Evolutionary conservation across 805 yeast genomes (phyloP), one percentile per base, ranked within the genome.

Genomic region (Schizosaccharomyces osmophilus): DNA sequence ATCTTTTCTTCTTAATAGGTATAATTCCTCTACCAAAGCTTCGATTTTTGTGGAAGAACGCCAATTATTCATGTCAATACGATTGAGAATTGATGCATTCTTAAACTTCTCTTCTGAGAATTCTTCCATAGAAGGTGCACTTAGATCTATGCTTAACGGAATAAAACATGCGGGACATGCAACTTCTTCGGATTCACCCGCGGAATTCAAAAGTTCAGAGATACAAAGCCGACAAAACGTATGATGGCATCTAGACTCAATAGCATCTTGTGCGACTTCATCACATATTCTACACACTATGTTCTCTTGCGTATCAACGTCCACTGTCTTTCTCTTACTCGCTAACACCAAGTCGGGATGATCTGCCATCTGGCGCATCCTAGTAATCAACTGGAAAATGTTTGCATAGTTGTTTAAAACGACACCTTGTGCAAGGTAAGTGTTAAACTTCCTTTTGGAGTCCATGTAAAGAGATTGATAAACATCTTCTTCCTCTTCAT

Each of bases 351-450:
- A 75, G 73, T 93, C 99, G 0, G 99, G 99, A 71, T 93, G 99
- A 70, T 93, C 98, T 0, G 98, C 97, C 67, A 93, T 75, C 72
- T 93, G 98, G 67, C 99, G 80, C 98, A 93, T 94, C 67, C 98
- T 77, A 0, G 98, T 93, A 68, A 93, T 89, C 62, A 93, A 77
- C 0, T 97, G 89, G 73, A 93, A 93, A 41, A 60, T 51, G 59
- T 54, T 60, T 58, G 98, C 98, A 73, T 93, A 93, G 71, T 93
- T 93, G 73, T 93, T 93, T 63, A 93, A 75, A 29, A 93, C 97
- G 51, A 93, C 96, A 72, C 98, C 98, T 69, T 87, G 90, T 26
- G 94, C 93, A 48, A 93, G 97, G 69, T 82, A 93, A 55, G 88
- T 93, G 67, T 86, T 87, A 75, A 87, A 93, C 67, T 84, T 83